Percentiles rank a stretch among this genome's conserved stretches.
phyloP scores from a whole-genome alignment of 1,284 basidiomycete genomes.

The Fomes fomentarius region DNA sequence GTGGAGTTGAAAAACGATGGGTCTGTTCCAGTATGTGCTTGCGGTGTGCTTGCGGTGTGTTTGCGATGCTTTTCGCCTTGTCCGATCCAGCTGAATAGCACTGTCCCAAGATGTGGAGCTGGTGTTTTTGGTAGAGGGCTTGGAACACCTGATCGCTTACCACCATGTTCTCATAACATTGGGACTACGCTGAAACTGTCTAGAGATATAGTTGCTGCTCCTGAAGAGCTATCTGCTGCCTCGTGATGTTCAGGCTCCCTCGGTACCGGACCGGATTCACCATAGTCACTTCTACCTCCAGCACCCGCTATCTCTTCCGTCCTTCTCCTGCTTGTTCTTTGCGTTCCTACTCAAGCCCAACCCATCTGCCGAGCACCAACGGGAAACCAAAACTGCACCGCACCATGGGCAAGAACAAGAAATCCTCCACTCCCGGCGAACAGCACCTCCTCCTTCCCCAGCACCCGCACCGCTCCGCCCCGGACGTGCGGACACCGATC shows the following conservation, averaged over 20 bases:
- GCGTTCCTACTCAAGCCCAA: neutral
- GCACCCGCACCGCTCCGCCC: slow-evolving; percentile 24
- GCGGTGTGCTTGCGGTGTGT: no score
- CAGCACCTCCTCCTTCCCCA: slow-evolving; percentile 31
- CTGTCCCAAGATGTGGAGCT: no score
- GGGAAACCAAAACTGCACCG: neutral
- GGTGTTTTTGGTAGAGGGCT: no score
- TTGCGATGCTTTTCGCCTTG: no score
- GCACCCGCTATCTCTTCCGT: neutral
- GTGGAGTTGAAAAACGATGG: no score
- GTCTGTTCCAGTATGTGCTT: no score
- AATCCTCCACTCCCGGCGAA: slow-evolving; percentile 30
- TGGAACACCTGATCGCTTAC: no score
- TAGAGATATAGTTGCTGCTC: no score
- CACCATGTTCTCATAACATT: no score
- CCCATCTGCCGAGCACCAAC: neutral
- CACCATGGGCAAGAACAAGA: slow-evolving; percentile 39
- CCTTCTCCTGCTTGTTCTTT: neutral
- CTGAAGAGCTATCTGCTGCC: no score
- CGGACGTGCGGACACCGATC: slow-evolving; percentile 42
- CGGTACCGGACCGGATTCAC: slow-evolving; percentile 12
- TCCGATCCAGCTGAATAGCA: no score
- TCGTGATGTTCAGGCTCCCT: neutral
- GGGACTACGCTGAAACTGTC: no score
- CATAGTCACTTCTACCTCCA: neutral